phyloP scores from a whole-genome alignment of 768 basidiomycete genomes.

The Hygrocybe punicea region DNA sequence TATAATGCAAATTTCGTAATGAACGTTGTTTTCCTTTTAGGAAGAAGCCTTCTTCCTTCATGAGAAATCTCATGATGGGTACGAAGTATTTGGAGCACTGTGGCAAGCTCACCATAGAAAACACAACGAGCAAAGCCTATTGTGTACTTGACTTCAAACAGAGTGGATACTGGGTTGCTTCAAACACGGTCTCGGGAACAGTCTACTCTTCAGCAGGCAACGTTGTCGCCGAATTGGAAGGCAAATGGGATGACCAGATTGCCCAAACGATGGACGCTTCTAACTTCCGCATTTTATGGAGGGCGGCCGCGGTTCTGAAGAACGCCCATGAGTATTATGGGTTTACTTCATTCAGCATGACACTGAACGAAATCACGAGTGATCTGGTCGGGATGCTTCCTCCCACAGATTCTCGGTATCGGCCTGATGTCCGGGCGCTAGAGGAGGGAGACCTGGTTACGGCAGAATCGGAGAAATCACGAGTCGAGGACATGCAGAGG shows the following conservation, averaged over 20 bases:
- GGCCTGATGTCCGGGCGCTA: slow-evolving; percentile 79
- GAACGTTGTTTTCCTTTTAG: slow-evolving; percentile 35
- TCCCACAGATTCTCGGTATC: slow-evolving; percentile 75
- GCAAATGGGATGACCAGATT: slow-evolving; percentile 86
- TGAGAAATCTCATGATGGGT: slow-evolving; percentile 86
- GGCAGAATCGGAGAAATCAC: slow-evolving; percentile 70
- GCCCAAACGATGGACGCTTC: slow-evolving; percentile 64
- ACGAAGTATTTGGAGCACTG: slow-evolving; percentile 87
- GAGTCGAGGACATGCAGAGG: slow-evolving; percentile 74
- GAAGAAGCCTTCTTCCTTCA: slow-evolving; percentile 85
- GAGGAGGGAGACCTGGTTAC: slow-evolving; percentile 70
- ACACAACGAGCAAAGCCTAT: slow-evolving; percentile 49
- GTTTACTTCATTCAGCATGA: slow-evolving; percentile 75
- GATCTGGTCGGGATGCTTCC: slow-evolving; percentile 64
- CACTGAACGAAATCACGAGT: slow-evolving; percentile 73
- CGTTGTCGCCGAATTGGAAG: slow-evolving; percentile 64
- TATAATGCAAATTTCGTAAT: slow-evolving; percentile 3
- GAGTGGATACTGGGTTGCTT: slow-evolving; percentile 76
- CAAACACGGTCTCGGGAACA: slow-evolving; percentile 66
- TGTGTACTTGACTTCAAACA: slow-evolving; percentile 85
- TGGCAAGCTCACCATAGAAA: slow-evolving; percentile 74
- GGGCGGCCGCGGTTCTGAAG: slow-evolving; percentile 68
- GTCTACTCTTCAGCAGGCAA: slow-evolving; percentile 54
- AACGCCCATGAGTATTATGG: slow-evolving; percentile 73
- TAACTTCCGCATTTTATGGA: slow-evolving; percentile 76